Conservation (phyloP, 2,329 filamentous ascomycete species). For the Falciphora oryzae region DNA sequence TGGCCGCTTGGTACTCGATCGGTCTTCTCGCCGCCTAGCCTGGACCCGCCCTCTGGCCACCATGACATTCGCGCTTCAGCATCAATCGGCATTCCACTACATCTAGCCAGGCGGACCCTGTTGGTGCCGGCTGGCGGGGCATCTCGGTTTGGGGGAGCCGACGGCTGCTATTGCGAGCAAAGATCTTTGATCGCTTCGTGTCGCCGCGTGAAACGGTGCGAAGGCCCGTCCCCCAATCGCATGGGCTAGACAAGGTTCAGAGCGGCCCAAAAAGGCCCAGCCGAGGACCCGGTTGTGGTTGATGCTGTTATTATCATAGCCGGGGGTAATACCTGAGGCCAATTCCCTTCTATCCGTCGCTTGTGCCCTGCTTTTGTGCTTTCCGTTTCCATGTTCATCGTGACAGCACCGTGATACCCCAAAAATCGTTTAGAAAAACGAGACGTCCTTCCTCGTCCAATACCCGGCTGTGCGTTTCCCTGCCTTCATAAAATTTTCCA, state of each 20-base stretch:
- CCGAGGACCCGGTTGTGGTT: not conserved
- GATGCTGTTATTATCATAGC: not conserved
- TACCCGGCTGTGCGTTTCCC: not conserved
- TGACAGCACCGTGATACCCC: not conserved
- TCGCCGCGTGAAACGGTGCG: not conserved
- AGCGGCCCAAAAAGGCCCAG: not conserved
- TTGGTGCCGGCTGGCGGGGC: too few relatives aligned
- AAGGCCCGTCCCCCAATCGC: not conserved
- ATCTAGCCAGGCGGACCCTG: too few relatives aligned
- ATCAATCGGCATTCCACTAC: too few relatives aligned
- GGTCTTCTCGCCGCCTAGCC: not conserved
- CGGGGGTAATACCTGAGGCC: not conserved
- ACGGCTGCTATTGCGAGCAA: not conserved
- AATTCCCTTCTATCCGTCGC: not conserved
- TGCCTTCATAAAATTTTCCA: not conserved
- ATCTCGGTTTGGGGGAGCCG: too few relatives aligned
- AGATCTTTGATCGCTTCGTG: not conserved
- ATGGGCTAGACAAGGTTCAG: not conserved
- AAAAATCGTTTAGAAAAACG: not conserved
- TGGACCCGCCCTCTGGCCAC: too few relatives aligned
- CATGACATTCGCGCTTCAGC: too few relatives aligned
- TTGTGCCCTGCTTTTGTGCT: not conserved
- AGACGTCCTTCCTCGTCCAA: conserved; percentile 9
- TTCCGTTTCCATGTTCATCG: not conserved
- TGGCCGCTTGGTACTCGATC: not conserved